Conservation (phyloP, 2,329 filamentous ascomycete species). For the Dactylellina haptotyla region DNA sequence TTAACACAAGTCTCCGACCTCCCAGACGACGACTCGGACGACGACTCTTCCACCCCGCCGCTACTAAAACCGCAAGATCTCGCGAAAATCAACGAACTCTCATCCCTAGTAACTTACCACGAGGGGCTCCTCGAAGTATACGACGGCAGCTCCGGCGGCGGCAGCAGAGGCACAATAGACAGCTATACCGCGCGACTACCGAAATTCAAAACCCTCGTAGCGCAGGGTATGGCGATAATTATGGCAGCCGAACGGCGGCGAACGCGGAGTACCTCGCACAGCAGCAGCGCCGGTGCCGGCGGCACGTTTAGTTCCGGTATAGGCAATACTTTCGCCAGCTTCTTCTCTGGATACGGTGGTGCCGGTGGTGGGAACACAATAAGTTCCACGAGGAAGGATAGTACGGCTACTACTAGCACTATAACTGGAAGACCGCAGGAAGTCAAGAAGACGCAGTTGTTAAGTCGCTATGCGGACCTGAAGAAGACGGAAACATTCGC, state of each 20-base stretch:
- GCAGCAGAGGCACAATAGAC: slow-evolving; percentile 14
- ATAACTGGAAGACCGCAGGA: slow-evolving; percentile 19
- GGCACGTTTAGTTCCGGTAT: background rate
- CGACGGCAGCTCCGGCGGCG: background rate
- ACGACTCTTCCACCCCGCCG: slow-evolving; percentile 34
- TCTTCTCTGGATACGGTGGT: slow-evolving; percentile 16
- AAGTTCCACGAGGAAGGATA: background rate
- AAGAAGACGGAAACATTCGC: slow-evolving; percentile 49
- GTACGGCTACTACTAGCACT: background rate
- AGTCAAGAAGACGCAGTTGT: slow-evolving; percentile 47
- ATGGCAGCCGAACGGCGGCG: slow-evolving; percentile 41
- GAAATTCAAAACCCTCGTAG: slow-evolving; percentile 42
- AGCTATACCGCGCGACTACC: slow-evolving; percentile 33
- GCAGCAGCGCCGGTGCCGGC: background rate
- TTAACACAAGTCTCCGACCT: slow-evolving; percentile 46
- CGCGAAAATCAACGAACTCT: slow-evolving; percentile 49
- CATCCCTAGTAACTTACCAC: slow-evolving; percentile 21
- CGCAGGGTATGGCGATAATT: slow-evolving; percentile 49
- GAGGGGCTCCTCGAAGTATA: slow-evolving; percentile 5
- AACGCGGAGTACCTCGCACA: background rate
- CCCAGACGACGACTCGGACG: slow-evolving; percentile 39
- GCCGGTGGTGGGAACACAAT: background rate
- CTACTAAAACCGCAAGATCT: slow-evolving; percentile 36
- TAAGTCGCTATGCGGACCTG: slow-evolving; percentile 44
- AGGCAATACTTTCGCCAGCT: slow-evolving; percentile 16